Evolutionary conservation across 129 eudicot genomes (phyloP).

Genomic region (Dittrichia graveolens): DNA sequence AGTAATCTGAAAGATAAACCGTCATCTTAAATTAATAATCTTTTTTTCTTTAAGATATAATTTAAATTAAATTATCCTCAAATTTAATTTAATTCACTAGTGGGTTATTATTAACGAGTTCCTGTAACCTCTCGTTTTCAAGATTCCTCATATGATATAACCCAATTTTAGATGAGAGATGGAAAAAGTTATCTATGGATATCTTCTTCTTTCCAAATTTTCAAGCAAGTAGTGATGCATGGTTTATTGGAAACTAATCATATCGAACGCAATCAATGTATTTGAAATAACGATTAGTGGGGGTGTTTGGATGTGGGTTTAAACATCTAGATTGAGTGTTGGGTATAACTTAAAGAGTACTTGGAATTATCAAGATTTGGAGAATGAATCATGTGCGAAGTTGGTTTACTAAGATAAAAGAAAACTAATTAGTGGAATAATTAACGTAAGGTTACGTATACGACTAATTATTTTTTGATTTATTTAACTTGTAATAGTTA

Average conservation of each 20-base stretch:
- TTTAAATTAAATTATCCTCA: neutral
- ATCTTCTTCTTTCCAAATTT: neutral
- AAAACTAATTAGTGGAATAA: slow-evolving; percentile 8
- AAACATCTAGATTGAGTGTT: no score
- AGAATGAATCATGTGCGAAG: neutral
- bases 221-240: neutral
- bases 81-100: slow-evolving; percentile 9
- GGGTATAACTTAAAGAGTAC: no score
- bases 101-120: neutral
- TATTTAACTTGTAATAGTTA: neutral
- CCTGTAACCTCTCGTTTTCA: neutral
- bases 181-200: slow-evolving; percentile 5
- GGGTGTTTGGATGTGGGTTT: neutral
- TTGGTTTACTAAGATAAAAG: neutral
- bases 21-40: slow-evolving; percentile 20
- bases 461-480: neutral
- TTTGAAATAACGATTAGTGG: neutral
- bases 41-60: neutral
- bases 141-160: neutral
- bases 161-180: slow-evolving; percentile 27
- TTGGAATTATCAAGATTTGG: neutral
- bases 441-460: neutral
- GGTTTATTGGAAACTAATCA: neutral
- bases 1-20: neutral
- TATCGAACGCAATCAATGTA: neutral